These are phyloP conservation scores for Ophiostoma sp. DNA, from an alignment of 2,329 filamentous ascomycete species.

Conservation along the genomic window DNA sequence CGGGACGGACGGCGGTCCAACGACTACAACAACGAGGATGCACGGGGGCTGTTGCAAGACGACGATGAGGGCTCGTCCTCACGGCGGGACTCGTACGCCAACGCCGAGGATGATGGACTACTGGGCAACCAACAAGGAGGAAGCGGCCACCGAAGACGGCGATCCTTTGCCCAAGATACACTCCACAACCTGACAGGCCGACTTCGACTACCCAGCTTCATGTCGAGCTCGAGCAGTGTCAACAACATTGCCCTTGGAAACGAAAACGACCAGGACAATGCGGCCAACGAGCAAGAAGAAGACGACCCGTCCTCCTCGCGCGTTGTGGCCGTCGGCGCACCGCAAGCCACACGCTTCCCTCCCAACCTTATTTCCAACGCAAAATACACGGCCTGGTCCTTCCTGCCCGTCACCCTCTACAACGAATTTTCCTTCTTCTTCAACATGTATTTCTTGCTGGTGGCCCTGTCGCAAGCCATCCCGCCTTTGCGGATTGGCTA, in stretches of 20 bases:
- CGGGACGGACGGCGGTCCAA: constrained; percentile 49
- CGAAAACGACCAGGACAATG: constrained; percentile 47
- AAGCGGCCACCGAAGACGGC: constrained; percentile 36
- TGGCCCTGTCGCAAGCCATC: constrained; percentile 90
- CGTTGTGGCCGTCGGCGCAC: constrained; percentile 71
- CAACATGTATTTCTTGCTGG: constrained; percentile 97
- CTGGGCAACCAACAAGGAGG: constrained; percentile 45
- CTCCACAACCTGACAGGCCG: constrained; percentile 48
- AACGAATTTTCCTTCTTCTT: constrained; percentile 99
- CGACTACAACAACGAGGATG: constrained; percentile 61
- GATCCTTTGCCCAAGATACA: constrained; percentile 44
- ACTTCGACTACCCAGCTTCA: constrained; percentile 67
- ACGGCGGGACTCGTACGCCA: constrained; percentile 57
- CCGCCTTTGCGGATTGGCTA: constrained; percentile 89
- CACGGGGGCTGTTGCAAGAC: constrained; percentile 27
- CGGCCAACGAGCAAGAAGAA: constrained; percentile 44
- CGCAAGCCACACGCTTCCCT: constrained; percentile 75
- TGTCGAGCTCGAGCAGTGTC: constrained; percentile 45
- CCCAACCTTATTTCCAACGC: constrained; percentile 93
- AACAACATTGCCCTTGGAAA: not conserved
- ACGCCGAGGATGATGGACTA: constrained; percentile 71
- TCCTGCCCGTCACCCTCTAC: constrained; percentile 90
- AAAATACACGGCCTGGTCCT: constrained; percentile 94
- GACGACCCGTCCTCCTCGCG: constrained; percentile 71
- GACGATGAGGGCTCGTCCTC: constrained; percentile 46